phyloP scores from a whole-genome alignment of 2,329 filamentous ascomycete genomes.

The Ophiocordyceps camponoti-leonardi region DNA sequence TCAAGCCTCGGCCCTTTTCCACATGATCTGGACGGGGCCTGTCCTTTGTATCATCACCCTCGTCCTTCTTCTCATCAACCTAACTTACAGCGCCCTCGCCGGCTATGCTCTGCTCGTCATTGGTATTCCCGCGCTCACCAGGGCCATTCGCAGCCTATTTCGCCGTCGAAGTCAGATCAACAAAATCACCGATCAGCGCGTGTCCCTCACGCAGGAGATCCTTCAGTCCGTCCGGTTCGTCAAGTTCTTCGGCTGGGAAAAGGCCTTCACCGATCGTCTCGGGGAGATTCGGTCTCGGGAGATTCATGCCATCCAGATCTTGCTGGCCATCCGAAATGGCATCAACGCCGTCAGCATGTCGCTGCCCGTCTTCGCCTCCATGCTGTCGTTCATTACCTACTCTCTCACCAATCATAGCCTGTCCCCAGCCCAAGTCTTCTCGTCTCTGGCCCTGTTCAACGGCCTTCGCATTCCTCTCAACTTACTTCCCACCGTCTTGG shows the following conservation, averaged over 20 bases:
- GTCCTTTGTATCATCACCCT: slow-evolving; percentile 64
- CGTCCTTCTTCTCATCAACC: slow-evolving; percentile 64
- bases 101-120: slow-evolving; percentile 72
- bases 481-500: slow-evolving; percentile 71
- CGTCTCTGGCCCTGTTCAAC: slow-evolving; percentile 87
- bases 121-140: slow-evolving; percentile 60
- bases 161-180: slow-evolving; percentile 65
- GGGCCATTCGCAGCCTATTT: slow-evolving; percentile 63
- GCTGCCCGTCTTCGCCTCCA: slow-evolving; percentile 83
- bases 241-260: slow-evolving; percentile 95
- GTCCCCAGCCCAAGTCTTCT: slow-evolving; percentile 68
- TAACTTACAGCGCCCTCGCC: slow-evolving; percentile 77
- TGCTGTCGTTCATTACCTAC: slow-evolving; percentile 83
- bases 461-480: slow-evolving; percentile 80
- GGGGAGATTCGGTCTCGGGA: slow-evolving; percentile 58
- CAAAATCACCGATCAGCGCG: slow-evolving; percentile 82
- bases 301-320: slow-evolving; percentile 66
- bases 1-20: slow-evolving; percentile 74
- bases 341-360: slow-evolving; percentile 75
- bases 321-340: slow-evolving; percentile 68
- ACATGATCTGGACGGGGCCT: slow-evolving; percentile 79
- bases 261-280: slow-evolving; percentile 63
- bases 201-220: slow-evolving; percentile 84
- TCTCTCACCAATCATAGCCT: slow-evolving; percentile 50
- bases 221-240: slow-evolving; percentile 83